Percentiles rank a stretch among this genome's conserved stretches.
Conservation (phyloP, 2,329 filamentous ascomycete genomes). For the Parasarocladium wereldwijsianum region DNA sequence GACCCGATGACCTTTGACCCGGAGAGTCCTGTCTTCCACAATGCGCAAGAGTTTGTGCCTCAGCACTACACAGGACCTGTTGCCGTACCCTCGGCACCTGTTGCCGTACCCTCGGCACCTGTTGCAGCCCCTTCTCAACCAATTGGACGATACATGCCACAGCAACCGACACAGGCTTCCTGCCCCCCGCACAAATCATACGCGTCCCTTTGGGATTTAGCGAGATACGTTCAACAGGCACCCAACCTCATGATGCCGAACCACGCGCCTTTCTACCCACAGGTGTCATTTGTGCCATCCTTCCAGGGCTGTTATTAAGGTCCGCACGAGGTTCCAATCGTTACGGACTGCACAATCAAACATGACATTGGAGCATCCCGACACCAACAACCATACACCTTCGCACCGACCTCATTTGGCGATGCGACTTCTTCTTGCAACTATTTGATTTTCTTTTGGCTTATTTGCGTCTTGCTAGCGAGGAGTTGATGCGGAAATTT, state of each 20-base stretch:
- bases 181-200: slow-evolving; percentile 33
- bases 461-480: no score
- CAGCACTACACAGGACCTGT: slow-evolving; percentile 29
- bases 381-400: no score
- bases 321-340: no score
- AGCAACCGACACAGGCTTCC: slow-evolving; percentile 16
- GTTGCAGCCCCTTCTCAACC: slow-evolving; percentile 5
- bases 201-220: slow-evolving; percentile 35
- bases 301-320: slow-evolving; percentile 35
- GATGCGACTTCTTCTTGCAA: no score
- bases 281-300: slow-evolving; percentile 34
- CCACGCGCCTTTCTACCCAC: slow-evolving; percentile 32
- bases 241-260: slow-evolving; percentile 30
- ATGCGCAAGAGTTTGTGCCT: slow-evolving; percentile 28
- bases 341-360: no score
- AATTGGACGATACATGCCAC: neutral
- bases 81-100: slow-evolving; percentile 10
- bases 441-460: no score
- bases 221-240: slow-evolving; percentile 35
- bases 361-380: no score
- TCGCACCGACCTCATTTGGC: no score
- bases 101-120: slow-evolving; percentile 11
- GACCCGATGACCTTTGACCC: slow-evolving; percentile 28
- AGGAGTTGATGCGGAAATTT: no score
- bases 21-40: slow-evolving; percentile 28